Base-by-base conservation (phyloP, 805 yeast genomes). In the Saccharomyces kudriavzevii region DNA sequence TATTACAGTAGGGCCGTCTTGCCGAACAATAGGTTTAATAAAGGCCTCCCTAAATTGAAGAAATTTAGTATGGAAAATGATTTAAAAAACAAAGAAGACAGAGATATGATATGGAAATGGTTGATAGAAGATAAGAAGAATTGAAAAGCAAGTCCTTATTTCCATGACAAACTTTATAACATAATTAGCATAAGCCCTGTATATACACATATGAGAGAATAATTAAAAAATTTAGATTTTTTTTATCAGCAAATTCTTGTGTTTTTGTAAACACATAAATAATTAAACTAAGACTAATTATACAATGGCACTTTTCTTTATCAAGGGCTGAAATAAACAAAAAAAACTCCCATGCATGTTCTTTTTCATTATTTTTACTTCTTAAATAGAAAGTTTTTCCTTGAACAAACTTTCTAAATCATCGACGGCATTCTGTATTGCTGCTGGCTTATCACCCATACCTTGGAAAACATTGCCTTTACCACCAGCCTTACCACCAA, bases 401-500 rank as follows among this genome's bases (percentile, higher is more conserved):
- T 73, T 67, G 59, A 90, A 77, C 58, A 82, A 70, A 65, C 77
- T 76, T 60, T 78, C 78, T 51, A 91, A 81, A 58, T 84, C 88
- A 31, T 77, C 80, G 59, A 94, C 77, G 27, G 99, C 99, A 45
- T 77, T 78, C 45, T 77, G 77, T 51, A 89, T 77, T 58, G 87
- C 88, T 31, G 73, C 77, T 40, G 84, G 78, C 58, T 89, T 86
- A 62, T 85, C 89, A 63, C 99, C 99, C 84, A 89, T 87, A 73
- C 99, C 99, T 76, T 94, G 99, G 62, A 89, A 89, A 52, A 91
- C 84, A 60, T 89, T 88, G 58, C 97, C 98, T 74, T 89, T 94
- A 71, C 99, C 99, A 74, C 99, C 99, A 54, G 96, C 95, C 71
- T 87, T 89, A 72, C 99, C 99, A 60, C 99, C 99, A 62, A 94